Evolutionary conservation across 148 eudicot genomes (phyloP).

Genomic region (Polygonum maritimum): DNA sequence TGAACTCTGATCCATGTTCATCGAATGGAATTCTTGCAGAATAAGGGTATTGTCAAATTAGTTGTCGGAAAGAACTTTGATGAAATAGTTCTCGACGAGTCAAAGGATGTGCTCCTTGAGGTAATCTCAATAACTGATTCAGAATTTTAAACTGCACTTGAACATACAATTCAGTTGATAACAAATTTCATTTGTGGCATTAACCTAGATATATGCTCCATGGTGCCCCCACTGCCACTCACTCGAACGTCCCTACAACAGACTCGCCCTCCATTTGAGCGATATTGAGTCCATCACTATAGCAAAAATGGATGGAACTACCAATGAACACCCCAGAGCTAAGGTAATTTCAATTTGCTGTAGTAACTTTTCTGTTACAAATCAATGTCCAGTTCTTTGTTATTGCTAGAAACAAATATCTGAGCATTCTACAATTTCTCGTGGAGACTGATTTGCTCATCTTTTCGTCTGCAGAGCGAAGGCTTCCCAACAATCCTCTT

Average conservation of each 20-base stretch:
- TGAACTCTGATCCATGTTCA: background rate
- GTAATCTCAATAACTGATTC: conserved; percentile 15
- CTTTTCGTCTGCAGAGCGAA: conserved; percentile 22
- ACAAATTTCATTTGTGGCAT: background rate
- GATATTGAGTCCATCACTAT: conserved; percentile 34
- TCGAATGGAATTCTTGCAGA: conserved; percentile 24
- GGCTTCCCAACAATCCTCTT: conserved; percentile 61
- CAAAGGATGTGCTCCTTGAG: conserved; percentile 62
- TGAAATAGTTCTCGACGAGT: conserved; percentile 51
- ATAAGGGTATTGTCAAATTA: conserved; percentile 66
- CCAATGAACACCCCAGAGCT: conserved; percentile 53
- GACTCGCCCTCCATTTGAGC: conserved; percentile 33
- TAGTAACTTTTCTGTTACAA: background rate
- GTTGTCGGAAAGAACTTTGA: conserved; percentile 87
- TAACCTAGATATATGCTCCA: conserved; percentile 44
- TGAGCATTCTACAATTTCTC: background rate
- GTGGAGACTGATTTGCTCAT: background rate
- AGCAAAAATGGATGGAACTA: conserved; percentile 63
- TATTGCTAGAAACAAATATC: too few relatives aligned
- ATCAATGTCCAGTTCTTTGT: background rate
- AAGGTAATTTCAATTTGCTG: conserved; percentile 22
- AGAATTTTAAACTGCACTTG: background rate
- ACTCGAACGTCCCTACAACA: conserved; percentile 41
- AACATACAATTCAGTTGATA: background rate
- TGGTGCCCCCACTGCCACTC: conserved; percentile 46